Evolutionary conservation across 2,329 filamentous ascomycete genomes (phyloP).

Genomic region (Sclerotinia spermophila): DNA sequence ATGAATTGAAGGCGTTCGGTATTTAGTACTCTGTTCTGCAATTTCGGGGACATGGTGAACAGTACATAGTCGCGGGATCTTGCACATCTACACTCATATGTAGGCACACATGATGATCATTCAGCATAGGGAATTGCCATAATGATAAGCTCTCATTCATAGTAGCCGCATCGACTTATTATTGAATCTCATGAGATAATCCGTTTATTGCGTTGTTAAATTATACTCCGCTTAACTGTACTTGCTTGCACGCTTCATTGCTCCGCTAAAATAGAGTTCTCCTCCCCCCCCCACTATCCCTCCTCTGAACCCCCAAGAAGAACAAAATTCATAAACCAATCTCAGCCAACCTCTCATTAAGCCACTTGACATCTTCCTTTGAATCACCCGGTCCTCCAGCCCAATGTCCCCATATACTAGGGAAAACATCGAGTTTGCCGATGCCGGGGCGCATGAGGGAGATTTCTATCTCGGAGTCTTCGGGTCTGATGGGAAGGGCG

Average conservation of each 20-base stretch:
- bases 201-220: background rate
- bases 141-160: no score
- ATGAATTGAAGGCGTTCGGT: background rate
- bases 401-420: constrained; percentile 65
- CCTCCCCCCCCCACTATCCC: background rate
- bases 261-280: background rate
- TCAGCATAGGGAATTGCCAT: background rate
- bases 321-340: constrained; percentile 25
- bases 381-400: constrained; percentile 69
- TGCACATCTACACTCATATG: background rate
- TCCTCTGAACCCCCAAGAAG: no score
- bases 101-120: background rate
- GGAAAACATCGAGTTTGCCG: constrained; percentile 52
- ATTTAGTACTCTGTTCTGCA: background rate
- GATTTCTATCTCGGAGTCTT: constrained; percentile 75
- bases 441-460: constrained; percentile 56
- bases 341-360: constrained; percentile 49
- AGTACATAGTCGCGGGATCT: background rate
- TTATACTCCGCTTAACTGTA: no score
- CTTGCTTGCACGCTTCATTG: background rate
- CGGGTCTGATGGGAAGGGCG: constrained; percentile 53
- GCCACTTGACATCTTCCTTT: constrained; percentile 67
- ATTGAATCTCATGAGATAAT: background rate
- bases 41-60: background rate
- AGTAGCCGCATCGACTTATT: no score